These are phyloP conservation scores for Hypomyces rosellus DNA, from an alignment of 2,329 filamentous ascomycete species.

Conservation along the genomic window DNA sequence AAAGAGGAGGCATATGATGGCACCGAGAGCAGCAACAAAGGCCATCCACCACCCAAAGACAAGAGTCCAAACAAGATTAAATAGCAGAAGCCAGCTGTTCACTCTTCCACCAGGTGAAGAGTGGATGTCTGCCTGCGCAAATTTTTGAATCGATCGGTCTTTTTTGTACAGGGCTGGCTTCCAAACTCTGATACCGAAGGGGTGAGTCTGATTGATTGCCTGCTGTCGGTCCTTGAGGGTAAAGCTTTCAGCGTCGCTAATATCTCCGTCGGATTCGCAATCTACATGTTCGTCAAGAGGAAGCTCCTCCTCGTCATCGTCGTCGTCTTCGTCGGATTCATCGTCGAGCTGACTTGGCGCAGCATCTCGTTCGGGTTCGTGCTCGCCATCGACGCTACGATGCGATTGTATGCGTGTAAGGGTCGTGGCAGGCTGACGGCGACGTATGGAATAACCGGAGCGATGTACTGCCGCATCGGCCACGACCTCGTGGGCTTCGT, in stretches of 20 bases:
- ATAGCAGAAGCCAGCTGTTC: constrained; percentile 74
- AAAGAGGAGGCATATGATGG: constrained; percentile 71
- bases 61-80: constrained; percentile 86
- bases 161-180: constrained; percentile 99
- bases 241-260: constrained; percentile 95
- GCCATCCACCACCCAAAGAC: constrained; percentile 97
- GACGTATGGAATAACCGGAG: constrained; percentile 27
- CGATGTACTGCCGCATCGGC: constrained; percentile 53
- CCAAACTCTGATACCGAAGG: constrained; percentile 98
- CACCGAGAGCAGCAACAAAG: constrained; percentile 65
- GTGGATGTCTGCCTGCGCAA: constrained; percentile 93
- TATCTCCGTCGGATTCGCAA: constrained; percentile 61
- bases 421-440: constrained; percentile 27
- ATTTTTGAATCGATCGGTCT: constrained; percentile 90
- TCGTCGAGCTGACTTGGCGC: constrained; percentile 14
- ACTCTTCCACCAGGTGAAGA: constrained; percentile 86
- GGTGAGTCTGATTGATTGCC: constrained; percentile 97
- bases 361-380: constrained; percentile 17
- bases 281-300: constrained; percentile 44
- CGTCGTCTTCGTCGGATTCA: constrained; percentile 18
- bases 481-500: constrained; percentile 75
- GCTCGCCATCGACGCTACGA: constrained; percentile 17
- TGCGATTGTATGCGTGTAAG: constrained; percentile 39
- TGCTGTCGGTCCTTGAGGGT: constrained; percentile 94
- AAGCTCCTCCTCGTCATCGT: constrained; percentile 35